Evolutionary conservation across 2,329 filamentous ascomycete genomes (phyloP).

Genomic region (Colletotrichum orchidophilum): DNA sequence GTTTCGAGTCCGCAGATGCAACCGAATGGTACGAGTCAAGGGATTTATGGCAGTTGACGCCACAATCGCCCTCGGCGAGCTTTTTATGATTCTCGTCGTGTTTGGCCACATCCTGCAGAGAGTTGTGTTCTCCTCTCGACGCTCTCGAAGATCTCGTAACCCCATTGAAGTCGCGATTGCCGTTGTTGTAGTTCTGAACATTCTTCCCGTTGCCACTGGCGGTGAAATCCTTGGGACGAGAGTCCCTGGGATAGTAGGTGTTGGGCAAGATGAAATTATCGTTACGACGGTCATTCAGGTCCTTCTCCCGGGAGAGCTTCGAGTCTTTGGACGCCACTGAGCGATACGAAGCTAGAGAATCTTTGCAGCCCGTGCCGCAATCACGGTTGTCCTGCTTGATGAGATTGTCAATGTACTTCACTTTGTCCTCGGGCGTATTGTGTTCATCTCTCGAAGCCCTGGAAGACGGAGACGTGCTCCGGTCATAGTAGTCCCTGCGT

Average conservation of each 20-base stretch:
- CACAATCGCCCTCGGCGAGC: background rate
- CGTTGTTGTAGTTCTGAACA: background rate
- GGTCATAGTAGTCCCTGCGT: background rate
- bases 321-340: background rate
- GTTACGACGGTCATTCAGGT: background rate
- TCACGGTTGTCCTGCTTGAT: background rate
- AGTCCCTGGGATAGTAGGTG: background rate
- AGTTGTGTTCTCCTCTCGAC: background rate
- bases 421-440: background rate
- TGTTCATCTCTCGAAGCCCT: background rate
- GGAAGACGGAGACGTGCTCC: background rate
- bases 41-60: background rate
- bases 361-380: background rate
- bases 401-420: conserved; percentile 13
- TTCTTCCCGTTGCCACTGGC: background rate
- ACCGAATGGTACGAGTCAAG: background rate
- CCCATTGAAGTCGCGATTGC: background rate
- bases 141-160: background rate
- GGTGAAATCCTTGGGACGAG: background rate
- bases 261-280: background rate
- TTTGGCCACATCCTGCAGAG: background rate
- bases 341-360: background rate
- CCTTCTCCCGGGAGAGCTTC: background rate
- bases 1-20: background rate
- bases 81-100: background rate